Base-by-base conservation (phyloP, 352 stramenopile species). In the Phytopythium cucurbitacearum region DNA sequence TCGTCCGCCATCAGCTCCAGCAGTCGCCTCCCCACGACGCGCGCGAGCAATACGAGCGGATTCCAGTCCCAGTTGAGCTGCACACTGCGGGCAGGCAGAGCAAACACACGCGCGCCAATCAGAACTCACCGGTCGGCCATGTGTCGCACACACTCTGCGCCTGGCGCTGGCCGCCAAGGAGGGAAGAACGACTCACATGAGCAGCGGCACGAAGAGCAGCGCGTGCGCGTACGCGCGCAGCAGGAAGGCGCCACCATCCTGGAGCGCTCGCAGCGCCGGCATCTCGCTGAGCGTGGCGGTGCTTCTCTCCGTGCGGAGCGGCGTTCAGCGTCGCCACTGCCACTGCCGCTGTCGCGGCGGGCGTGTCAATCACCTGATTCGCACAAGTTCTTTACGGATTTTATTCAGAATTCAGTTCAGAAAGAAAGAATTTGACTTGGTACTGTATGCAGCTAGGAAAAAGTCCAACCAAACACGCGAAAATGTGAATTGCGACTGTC, bases 21-120 rank as follows among this genome's bases (percentile, higher is more conserved):
- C 32, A 67, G 52, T 2, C 54, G 68, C 40, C 65, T 44, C 11
- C 85, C 51, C 36, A 82, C 53, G 41, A 64, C 71, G 9, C 60
- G 53, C 3, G 71, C 51, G 48, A 88, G 40, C 51, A 87, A 61
- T 40, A 84, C 66, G 40, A 89, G 75, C 40, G 80, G 80, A 47
- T 91, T 91, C 62, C 71, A 91, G 48, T 71, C 34, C 58, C 72
- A 74, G 41, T 88, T 87, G 50, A 91, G 53, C 48, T 86, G 56
- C 38, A 87, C 45, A 11, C 68, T 76, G 47, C 5, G 40, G 6
- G 37, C 6, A 10, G 7, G 38, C 41, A 45, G 7, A 50, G 44
- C 40, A 12, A 36, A 45, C 13, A 37, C 21, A 67, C 8, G 45
- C 9, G 13, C 1, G 47, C 35, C 45, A 57, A 50, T 28, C 43